These are phyloP conservation scores for Ceratocystis harringtonii DNA, from an alignment of 2,329 filamentous ascomycete species.

Conservation along the genomic window DNA sequence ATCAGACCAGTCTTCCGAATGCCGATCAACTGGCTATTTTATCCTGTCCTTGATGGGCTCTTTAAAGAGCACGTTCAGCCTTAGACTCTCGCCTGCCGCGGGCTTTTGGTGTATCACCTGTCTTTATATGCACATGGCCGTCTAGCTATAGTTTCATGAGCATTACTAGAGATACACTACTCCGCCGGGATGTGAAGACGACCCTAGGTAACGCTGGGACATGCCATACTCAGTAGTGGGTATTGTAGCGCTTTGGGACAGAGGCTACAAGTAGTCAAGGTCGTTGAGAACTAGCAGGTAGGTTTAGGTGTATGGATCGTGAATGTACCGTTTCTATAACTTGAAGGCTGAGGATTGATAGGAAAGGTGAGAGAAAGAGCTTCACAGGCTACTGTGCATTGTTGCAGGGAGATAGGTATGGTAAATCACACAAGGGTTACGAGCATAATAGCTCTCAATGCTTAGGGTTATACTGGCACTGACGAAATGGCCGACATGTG, in stretches of 20 bases:
- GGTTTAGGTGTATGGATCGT: constrained; percentile 22
- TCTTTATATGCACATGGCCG: constrained; percentile 27
- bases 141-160: constrained; percentile 27
- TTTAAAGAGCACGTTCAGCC: constrained; percentile 22
- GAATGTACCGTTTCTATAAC: constrained; percentile 9
- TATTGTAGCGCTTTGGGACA: constrained; percentile 21
- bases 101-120: constrained; percentile 28
- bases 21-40: constrained; percentile 24
- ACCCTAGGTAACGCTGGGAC: constrained; percentile 27
- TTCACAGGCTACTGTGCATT: background rate
- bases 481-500: background rate
- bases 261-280: constrained; percentile 21
- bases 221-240: constrained; percentile 21
- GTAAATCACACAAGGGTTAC: background rate
- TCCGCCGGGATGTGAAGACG: constrained; percentile 23
- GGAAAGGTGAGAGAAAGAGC: too few species aligned
- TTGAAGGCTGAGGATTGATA: too few species aligned
- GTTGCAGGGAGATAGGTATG: background rate
- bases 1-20: constrained; percentile 22
- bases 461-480: too few species aligned
- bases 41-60: constrained; percentile 28
- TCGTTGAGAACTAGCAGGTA: constrained; percentile 21
- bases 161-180: constrained; percentile 24
- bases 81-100: constrained; percentile 22
- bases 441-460: background rate